These are phyloP conservation scores for Zygosaccharomyces sapae DNA, from an alignment of 1,139 yeast species.

Conservation along the genomic window DNA sequence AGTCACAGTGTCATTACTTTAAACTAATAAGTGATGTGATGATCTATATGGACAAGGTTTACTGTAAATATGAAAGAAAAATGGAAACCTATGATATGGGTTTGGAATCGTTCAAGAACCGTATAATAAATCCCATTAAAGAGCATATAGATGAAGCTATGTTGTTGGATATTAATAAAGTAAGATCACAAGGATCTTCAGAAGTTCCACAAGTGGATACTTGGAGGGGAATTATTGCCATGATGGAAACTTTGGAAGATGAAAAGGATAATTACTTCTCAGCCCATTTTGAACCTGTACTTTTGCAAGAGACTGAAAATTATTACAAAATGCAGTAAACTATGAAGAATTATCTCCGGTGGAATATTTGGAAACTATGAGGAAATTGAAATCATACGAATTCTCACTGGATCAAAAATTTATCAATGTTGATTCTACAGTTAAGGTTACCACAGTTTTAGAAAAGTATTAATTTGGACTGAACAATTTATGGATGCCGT, in stretches of 20 bases:
- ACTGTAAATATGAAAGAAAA: conserved; percentile 66
- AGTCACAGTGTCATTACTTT: conserved; percentile 70
- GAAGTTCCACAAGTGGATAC: conserved; percentile 29
- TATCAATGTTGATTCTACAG: conserved; percentile 25
- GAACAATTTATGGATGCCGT: conserved; percentile 18
- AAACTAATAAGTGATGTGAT: conserved; percentile 78
- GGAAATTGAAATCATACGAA: conserved; percentile 49
- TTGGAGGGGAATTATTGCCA: conserved; percentile 44
- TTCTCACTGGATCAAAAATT: conserved; percentile 42
- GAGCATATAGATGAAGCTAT: conserved; percentile 16
- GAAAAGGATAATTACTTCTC: conserved; percentile 50
- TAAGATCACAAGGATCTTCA: conserved; percentile 28
- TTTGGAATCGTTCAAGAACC: conserved; percentile 51
- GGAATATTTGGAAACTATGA: conserved; percentile 50
- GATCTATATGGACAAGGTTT: conserved; percentile 82
- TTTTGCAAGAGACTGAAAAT: conserved; percentile 51
- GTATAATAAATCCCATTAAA: conserved; percentile 37
- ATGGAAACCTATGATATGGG: conserved; percentile 76
- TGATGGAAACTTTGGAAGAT: conserved; percentile 61
- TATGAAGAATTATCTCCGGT: conserved; percentile 45
- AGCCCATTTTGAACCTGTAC: conserved; percentile 61
- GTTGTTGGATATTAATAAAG: conserved; percentile 20
- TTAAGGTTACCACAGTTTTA: conserved; percentile 21
- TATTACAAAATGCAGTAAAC: conserved; percentile 50
- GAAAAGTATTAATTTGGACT: conserved; percentile 27